Evolutionary conservation across 768 basidiomycete species (phyloP), one percentile per base, ranked within the genome.

Genomic region (Lentinula sp.): DNA sequence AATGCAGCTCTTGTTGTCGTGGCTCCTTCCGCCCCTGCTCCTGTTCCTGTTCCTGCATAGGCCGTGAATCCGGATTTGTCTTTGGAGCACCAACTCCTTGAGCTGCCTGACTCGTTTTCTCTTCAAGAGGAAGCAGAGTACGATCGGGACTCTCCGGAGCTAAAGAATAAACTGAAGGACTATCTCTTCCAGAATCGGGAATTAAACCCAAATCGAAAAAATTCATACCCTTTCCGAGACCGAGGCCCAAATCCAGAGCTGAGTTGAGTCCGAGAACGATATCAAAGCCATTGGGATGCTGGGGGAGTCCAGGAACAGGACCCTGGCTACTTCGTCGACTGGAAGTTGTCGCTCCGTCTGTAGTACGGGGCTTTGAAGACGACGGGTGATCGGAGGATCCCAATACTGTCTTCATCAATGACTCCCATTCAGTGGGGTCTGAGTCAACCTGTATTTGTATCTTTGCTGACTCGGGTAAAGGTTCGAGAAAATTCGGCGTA

Each of bases 141-240:
- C 18, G 37, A 11, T 56, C 55, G 28, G 39, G 55, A 56, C 55
- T 50, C 42, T 59, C 57, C 9, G 43, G 45, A 18, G 57, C 57
- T n/a, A 9, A 59, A 23, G 57, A 59, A 59, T 59, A 59, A n/a
- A 59, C 57, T n/a, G 57, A 59, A 31, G 57, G 57, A 5, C 45
- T 59, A 37, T 59, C 57, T 34, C 43, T 59, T 15, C 45, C 57
- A 32, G 45, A 23, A 59, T 59, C 32, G 18, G 57, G 45, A 23
- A 59, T 59, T 28, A 59, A 50, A 10, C 46, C 57, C n/a, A 59
- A 21, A 9, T 48, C 57, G 18, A 59, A 59, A n/a, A 59, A 48
- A 23, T 59, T 48, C 57, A 59, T 59, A 1, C 48, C 57, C 37
- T 50, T 59, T 18, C 48, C 57, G 10, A 59, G 31, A 40, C 57